Base-by-base conservation (phyloP, 208 protist species). In the Vickermania ingenoplastis region DNA sequence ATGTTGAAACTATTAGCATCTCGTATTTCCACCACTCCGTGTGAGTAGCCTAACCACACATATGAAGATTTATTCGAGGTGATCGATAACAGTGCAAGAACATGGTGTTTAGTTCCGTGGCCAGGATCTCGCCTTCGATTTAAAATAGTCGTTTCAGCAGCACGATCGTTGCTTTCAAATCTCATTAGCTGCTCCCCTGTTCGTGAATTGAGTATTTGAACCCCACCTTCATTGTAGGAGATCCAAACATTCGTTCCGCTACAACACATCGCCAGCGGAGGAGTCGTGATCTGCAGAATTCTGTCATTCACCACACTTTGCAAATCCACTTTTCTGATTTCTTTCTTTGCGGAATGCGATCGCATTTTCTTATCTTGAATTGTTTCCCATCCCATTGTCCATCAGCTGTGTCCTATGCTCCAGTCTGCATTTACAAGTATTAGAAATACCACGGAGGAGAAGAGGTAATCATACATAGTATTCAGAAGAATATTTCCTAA, bases 1-100 rank as follows among this genome's bases (percentile, higher is more conserved):
- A 88, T 59, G 31, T 31, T 24, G 28, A 55, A 65, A n/a, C 57
- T 78, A 11, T 73, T 55, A 24, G 65, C 81, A 57, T 85, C 52
- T 67, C 84, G 80, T 2, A 91, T 79, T 52, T 92, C 81, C 13
- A 95, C 79, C 25, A 31, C 50, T 50, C 89, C 89, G 56, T 82
- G 86, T 3, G 80, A 86, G 22, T 89, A 63, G 21, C 88, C 88
- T 51, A 92, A 63, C 88, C 88, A 95, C 41, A 95, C 71, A n/a
- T 45, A 17, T n/a, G 7, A 45, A 45, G 36, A n/a, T 45, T 17
- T 17, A 7, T 45, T 45, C 7, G 36, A 45, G 36, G 36, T 45
- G 17, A 45, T 45, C 7, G 36, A 45, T n/a, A 45, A n/a, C 36
- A 45, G 7, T n/a, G 36, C 36, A 45, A n/a, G 7, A 17, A 45